Base-by-base conservation (phyloP, 2,329 filamentous ascomycete species). In the Verticillium alfalfae region DNA sequence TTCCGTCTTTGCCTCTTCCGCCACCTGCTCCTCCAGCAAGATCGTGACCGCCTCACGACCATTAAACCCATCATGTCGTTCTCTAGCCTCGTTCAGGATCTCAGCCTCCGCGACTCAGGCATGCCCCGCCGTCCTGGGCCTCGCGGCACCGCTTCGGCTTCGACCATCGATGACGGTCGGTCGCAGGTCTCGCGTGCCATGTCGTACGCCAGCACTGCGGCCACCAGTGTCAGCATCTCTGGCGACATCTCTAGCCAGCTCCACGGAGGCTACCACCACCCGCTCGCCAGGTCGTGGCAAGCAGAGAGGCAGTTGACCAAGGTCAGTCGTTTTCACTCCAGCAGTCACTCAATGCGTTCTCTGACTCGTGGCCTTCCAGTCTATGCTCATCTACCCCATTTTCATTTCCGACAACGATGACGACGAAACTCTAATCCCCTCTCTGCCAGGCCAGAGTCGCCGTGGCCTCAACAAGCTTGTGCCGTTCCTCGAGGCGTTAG, bases 311-410 rank as follows among this genome's bases (percentile, higher is more conserved):
- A 94, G 78, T 81, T 95, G 73, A 94, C 91, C 65, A 94, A 94
- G 87, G 91, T 91, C 68, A 61, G 81, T 70, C 12, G 26, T 52
- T 5, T 45, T 18, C 34, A 34, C 31, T 61, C 49, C 10, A 31
- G 5, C 26, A 31, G 9, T 31, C n/a, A 10, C 56, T 38, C 22
- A 6, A 45, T 38, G 34, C 39, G 34, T 36, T 26, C 9, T 36
- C 57, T 63, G 55, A 64, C 59, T 15, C 49, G 54, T 57, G 10
- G 54, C 9, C 22, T 64, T 6, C 10, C 70, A 97, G 92, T 95
- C 93, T 41, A 98, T 98, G 95, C 89, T 99, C 70, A 97, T 99
- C 71, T 98, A 96, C 78, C 95, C 95, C 13, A 84, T 99, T 67
- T 99, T 99, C 80, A 87, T 99, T 67, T 96, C 95, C 70, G 95